Conservation (phyloP, 2,329 filamentous ascomycete species). For the Calonectria hawksworthii region DNA sequence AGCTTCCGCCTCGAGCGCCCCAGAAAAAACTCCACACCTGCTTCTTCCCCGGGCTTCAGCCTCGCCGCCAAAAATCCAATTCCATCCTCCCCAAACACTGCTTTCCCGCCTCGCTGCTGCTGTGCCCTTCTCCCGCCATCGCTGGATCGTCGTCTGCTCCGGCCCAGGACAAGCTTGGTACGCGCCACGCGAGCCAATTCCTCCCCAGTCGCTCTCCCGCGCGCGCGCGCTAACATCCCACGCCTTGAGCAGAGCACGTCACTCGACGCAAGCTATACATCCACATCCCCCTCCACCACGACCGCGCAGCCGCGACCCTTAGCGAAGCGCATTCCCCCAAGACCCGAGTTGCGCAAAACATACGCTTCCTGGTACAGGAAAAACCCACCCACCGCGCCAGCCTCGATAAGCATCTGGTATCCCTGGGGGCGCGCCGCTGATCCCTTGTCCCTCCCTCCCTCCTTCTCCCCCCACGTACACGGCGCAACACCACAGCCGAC, state of each 20-base stretch:
- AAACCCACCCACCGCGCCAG: background rate
- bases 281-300: background rate
- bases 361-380: background rate
- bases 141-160: background rate
- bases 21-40: background rate
- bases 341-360: background rate
- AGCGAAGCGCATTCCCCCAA: background rate
- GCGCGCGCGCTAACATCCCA: background rate
- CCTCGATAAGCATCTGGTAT: background rate
- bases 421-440: background rate
- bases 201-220: background rate
- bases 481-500: conserved; percentile 11
- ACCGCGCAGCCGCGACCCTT: background rate
- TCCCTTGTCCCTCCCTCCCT: background rate
- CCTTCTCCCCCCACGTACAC: background rate
- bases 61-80: conserved; percentile 34
- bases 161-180: background rate
- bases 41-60: conserved; percentile 41
- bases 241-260: background rate
- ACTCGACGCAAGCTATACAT: background rate
- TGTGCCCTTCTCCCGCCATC: background rate
- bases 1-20: conserved; percentile 32
- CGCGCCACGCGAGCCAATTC: background rate
- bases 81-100: background rate
- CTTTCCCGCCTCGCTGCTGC: background rate